Conservation (phyloP, 2,329 filamentous ascomycete species). For the Thielaviopsis punctulata region DNA sequence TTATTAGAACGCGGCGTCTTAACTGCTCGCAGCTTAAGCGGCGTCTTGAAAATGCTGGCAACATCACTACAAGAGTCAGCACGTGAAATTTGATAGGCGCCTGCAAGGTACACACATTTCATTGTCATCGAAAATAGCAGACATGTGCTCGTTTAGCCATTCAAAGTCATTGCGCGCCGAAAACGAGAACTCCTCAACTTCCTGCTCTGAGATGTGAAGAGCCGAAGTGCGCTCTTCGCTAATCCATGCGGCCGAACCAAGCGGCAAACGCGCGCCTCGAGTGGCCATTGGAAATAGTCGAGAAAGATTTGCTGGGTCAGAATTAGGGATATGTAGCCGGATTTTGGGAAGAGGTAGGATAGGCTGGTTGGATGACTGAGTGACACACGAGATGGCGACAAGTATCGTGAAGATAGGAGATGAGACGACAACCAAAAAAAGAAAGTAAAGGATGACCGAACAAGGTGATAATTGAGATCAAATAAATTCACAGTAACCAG, state of each 20-base stretch:
- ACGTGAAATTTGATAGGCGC: not conserved
- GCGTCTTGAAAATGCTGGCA: constrained; percentile 89
- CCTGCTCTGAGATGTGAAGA: constrained; percentile 56
- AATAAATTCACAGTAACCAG: not conserved
- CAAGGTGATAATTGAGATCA: not conserved
- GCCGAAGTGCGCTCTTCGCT: constrained; percentile 67
- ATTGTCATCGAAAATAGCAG: constrained; percentile 73
- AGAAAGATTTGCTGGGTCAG: constrained; percentile 5
- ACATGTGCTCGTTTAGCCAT: constrained; percentile 98
- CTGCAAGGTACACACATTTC: constrained; percentile 46
- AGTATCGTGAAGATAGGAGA: not conserved
- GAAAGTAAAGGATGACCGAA: constrained; percentile 1
- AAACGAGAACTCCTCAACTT: constrained; percentile 85
- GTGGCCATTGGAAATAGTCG: constrained; percentile 20
- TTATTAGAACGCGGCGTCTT: constrained; percentile 61
- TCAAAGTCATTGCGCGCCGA: constrained; percentile 87
- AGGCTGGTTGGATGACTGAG: not conserved
- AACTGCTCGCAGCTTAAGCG: constrained; percentile 56
- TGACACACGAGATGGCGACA: not conserved
- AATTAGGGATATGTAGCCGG: too few species aligned
- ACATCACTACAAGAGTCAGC: constrained; percentile 48
- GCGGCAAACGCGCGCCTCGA: constrained; percentile 43
- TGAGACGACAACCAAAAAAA: constrained; percentile 1
- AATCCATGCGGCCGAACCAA: constrained; percentile 77
- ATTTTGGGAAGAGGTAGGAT: not conserved